Conservation (phyloP, 179 eudicot genomes). For the Camellia oleifera region DNA sequence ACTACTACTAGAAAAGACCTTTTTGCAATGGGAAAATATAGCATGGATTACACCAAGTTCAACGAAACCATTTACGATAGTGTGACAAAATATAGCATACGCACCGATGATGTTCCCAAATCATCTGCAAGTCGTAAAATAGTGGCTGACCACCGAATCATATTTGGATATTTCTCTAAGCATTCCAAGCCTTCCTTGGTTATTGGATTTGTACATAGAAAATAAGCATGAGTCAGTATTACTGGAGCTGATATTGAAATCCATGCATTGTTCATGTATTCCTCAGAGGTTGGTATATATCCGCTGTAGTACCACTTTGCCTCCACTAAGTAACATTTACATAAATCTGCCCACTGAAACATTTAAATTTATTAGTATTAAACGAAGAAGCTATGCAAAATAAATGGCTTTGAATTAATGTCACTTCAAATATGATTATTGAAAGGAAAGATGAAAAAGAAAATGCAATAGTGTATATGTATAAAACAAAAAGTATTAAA, state of each 20-base stretch:
- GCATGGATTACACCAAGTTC: background rate
- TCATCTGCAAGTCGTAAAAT: slow-evolving; percentile 28
- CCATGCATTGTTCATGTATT: no score
- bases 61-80: background rate
- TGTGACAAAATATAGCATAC: background rate
- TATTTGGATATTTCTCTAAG: background rate
- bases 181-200: slow-evolving; percentile 18
- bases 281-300: no score
- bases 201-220: slow-evolving; percentile 14
- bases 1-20: background rate
- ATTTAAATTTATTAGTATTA: background rate
- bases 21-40: background rate
- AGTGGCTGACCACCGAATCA: slow-evolving; percentile 4
- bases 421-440: no score
- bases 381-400: no score
- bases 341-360: slow-evolving; percentile 17
- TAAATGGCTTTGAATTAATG: no score
- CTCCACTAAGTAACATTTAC: slow-evolving; percentile 7
- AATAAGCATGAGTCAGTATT: slow-evolving; percentile 9
- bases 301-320: slow-evolving; percentile 9
- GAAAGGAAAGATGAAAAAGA: no score
- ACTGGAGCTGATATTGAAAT: no score
- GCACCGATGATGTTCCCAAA: slow-evolving; percentile 30
- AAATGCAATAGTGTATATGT: no score
- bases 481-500: no score